These are phyloP conservation scores for Pulicaria dysenterica DNA, from an alignment of 129 eudicot species.

Conservation along the genomic window DNA sequence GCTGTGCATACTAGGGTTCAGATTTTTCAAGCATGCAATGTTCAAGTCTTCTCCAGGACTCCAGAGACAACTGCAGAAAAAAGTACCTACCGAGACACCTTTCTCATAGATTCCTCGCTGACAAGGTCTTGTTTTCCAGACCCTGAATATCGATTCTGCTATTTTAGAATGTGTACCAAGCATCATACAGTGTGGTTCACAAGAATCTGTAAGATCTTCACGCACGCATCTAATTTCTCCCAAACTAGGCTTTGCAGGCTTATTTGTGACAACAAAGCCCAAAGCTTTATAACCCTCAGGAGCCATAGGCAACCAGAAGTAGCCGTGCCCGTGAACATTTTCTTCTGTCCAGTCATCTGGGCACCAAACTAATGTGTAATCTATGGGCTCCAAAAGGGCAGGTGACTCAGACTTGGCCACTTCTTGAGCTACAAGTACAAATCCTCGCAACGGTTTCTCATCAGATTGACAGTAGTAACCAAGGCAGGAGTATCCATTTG, in stretches of 20 bases:
- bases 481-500: constrained; percentile 66
- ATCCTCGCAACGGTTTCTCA: constrained; percentile 63
- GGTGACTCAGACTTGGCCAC: constrained; percentile 36
- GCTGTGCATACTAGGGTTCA: constrained; percentile 31
- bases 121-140: constrained; percentile 81
- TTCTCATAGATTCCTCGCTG: constrained; percentile 68
- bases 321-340: constrained; percentile 51
- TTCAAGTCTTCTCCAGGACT: constrained; percentile 45
- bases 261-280: constrained; percentile 81
- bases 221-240: constrained; percentile 82
- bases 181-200: constrained; percentile 50
- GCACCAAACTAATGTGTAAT: constrained; percentile 78
- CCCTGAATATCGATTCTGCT: constrained; percentile 40
- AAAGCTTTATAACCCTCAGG: constrained; percentile 86
- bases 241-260: constrained; percentile 60
- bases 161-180: constrained; percentile 35
- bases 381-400: constrained; percentile 67
- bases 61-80: constrained; percentile 62
- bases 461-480: constrained; percentile 81
- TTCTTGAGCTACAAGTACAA: constrained; percentile 75
- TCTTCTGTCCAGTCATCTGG: constrained; percentile 65
- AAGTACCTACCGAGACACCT: constrained; percentile 77
- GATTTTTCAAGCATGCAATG: constrained; percentile 71
- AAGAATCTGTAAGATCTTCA: constrained; percentile 70
- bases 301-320: constrained; percentile 87